Base-by-base conservation (phyloP, 768 basidiomycete genomes). In the Strobilomyces echinocephalus region DNA sequence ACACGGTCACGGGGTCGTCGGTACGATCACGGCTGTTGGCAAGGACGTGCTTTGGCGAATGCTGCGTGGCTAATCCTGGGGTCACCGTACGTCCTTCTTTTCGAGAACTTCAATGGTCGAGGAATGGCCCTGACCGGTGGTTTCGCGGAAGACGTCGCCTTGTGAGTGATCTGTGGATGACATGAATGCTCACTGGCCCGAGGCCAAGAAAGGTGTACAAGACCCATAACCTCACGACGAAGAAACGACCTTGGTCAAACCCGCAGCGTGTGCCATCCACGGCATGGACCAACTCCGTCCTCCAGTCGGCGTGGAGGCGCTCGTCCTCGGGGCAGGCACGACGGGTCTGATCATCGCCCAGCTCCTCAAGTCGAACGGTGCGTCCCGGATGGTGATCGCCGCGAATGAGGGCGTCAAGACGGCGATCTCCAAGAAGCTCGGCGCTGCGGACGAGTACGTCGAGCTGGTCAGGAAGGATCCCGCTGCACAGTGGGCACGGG, bases 401-500 rank as follows among this genome's bases (percentile, higher is more conserved):
- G 86, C 86, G 34, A 91, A 93, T 73, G 87, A 88, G 66, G 91
- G 90, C 40, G 79, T 91, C 69, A 91, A 93, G 77, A 90, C 87
- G 77, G 80, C 86, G 50, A 80, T 93, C 52, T 91, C 90, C 11
- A 81, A 82, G 67, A 68, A 87, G 60, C 76, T 93, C 33, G 77
- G 87, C 30, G 85, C 84, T 1, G 90, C 75, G 2, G 88, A 94
- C 62, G 87, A 86, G 63, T 94, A 91, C 64, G 75, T 91, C 61
- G 89, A 91, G 63, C 75, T 95, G 35, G 88, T 92, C 63, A 70
- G 89, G 50, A 68, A 80, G 57, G 74, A 85, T 57, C 85, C 90
- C 11, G 79, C 78, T 24, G 71, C 76, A 0, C 89, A 91, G 61
- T 92, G 89, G 89, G 75, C 80, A 59, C 74, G 85, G 68, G 67